A percentile compares a stretch with the other conserved stretches of the same genome.
Conservation (phyloP, 495 filamentous ascomycete species). For the Extremus antarcticus region DNA sequence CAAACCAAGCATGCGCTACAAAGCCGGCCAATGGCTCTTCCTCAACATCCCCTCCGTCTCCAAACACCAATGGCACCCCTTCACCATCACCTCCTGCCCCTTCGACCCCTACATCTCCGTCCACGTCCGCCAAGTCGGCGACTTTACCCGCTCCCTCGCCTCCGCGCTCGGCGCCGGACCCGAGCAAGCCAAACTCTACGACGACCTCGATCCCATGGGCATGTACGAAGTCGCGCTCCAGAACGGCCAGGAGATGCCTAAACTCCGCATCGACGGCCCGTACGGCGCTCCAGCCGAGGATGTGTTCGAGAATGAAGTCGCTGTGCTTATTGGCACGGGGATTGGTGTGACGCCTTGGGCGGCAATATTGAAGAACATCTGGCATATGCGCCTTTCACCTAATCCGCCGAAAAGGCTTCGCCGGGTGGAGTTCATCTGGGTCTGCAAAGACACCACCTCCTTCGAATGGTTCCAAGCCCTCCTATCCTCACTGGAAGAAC, state of each 20-base stretch:
- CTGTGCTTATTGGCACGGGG: constrained; percentile 90
- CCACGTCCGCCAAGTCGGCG: constrained; percentile 91
- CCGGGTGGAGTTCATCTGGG: constrained; percentile 98
- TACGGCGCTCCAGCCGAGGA: constrained; percentile 96
- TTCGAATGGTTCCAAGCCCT: constrained; percentile 99
- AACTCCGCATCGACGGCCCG: constrained; percentile 81
- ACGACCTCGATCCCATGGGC: constrained; percentile 81
- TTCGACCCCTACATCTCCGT: constrained; percentile 89
- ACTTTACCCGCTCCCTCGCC: constrained; percentile 81
- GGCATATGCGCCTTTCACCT: constrained; percentile 77
- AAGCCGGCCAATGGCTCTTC: constrained; percentile 96
- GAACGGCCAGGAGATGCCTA: constrained; percentile 84
- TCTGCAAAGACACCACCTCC: constrained; percentile 88
- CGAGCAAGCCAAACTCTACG: constrained; percentile 72
- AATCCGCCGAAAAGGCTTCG: constrained; percentile 80
- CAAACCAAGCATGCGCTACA: constrained; percentile 96
- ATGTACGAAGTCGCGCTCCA: constrained; percentile 97
- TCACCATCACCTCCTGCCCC: constrained; percentile 98
- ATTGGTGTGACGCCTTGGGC: constrained; percentile 99
- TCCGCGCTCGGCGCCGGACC: constrained; percentile 86
- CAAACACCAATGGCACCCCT: constrained; percentile 91
- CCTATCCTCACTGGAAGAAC: constrained; percentile 80
- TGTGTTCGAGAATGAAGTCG: constrained; percentile 97
- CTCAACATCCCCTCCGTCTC: constrained; percentile 84
- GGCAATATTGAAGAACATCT: constrained; percentile 96